Conservation (phyloP, 164 flowering plant species). For the Hamamelis virginiana region DNA sequence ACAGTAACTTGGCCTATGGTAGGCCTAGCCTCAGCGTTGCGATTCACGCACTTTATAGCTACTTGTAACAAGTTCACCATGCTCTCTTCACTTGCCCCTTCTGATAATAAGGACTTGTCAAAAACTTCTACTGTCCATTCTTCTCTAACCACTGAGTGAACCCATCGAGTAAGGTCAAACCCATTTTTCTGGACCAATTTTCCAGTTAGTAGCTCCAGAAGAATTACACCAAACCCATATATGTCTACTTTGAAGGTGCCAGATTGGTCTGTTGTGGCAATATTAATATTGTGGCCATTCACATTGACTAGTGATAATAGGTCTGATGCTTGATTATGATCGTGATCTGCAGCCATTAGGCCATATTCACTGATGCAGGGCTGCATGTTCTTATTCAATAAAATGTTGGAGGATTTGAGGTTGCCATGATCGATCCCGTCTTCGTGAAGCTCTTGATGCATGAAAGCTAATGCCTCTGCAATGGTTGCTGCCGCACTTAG, state of each 20-base stretch:
- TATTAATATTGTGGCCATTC: not conserved
- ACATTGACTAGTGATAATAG: not conserved
- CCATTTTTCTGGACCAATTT: slow-evolving; percentile 50
- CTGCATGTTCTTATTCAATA: slow-evolving; percentile 39
- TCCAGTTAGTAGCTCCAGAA: slow-evolving; percentile 69
- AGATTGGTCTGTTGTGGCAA: too few relatives aligned
- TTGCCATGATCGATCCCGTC: slow-evolving; percentile 46
- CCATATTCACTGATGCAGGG: slow-evolving; percentile 55
- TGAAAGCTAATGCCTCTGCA: slow-evolving; percentile 39
- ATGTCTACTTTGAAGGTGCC: slow-evolving; percentile 45
- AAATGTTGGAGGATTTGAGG: slow-evolving; percentile 50
- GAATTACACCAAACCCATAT: slow-evolving; percentile 54
- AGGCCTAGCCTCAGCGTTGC: slow-evolving; percentile 52
- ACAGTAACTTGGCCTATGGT: slow-evolving; percentile 43
- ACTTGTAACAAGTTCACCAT: slow-evolving; percentile 65
- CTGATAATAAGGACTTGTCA: slow-evolving; percentile 41
- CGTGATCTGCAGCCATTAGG: slow-evolving; percentile 17
- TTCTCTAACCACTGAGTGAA: slow-evolving; percentile 54
- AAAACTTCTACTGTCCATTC: slow-evolving; percentile 81
- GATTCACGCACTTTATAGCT: slow-evolving; percentile 58
- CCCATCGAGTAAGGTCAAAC: slow-evolving; percentile 57
- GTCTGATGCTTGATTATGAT: not conserved
- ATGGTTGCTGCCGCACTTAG: slow-evolving; percentile 29
- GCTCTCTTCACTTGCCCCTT: slow-evolving; percentile 64
- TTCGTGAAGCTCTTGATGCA: slow-evolving; percentile 34